Evolutionary conservation across 75 land plant species (phyloP).

Genomic region (Pseudotsuga menziesii): DNA sequence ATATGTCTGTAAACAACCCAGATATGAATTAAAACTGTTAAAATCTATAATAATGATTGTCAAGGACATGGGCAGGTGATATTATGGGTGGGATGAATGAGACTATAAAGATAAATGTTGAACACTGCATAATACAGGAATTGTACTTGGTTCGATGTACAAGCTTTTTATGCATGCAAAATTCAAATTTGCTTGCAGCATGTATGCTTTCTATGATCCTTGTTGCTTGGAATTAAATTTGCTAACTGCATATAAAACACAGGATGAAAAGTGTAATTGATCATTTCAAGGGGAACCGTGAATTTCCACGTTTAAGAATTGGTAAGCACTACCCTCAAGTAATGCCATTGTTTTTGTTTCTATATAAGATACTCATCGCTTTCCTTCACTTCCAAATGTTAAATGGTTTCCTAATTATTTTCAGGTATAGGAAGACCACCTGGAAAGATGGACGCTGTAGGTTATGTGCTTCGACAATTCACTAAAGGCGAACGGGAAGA

Average conservation of each 20-base stretch:
- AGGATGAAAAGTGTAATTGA: conserved; percentile 91
- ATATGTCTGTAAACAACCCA: not conserved
- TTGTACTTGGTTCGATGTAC: not conserved
- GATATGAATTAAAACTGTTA: not conserved
- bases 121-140: not conserved
- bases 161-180: not conserved
- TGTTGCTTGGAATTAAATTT: not conserved
- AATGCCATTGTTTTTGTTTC: not conserved
- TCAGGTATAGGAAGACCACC: conserved; percentile 94
- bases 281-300: conserved; percentile 74
- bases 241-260: conserved; percentile 5
- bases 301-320: conserved; percentile 91
- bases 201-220: not conserved
- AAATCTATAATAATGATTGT: conserved; percentile 7
- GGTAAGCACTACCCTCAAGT: conserved; percentile 32
- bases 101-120: not conserved
- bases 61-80: not conserved
- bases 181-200: not conserved
- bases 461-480: conserved; percentile 81
- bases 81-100: not conserved
- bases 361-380: not conserved
- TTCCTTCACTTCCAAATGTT: not conserved
- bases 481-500: conserved; percentile 70
- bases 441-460: conserved; percentile 81
- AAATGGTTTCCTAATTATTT: not conserved